phyloP scores from a whole-genome alignment of 345 rosid species.

The Salix dunnii region DNA sequence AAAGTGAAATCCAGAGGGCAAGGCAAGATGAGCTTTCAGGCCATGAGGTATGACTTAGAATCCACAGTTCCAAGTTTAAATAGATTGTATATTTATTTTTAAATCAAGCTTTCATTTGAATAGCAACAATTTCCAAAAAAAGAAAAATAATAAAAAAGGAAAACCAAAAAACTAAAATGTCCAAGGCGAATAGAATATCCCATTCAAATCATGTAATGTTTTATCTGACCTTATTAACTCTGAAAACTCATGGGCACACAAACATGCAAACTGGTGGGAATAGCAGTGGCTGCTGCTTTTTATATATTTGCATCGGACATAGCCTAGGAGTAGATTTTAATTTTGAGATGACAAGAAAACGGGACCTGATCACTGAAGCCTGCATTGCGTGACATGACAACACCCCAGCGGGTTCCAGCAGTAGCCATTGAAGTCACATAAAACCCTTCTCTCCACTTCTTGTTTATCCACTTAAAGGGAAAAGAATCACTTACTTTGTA shows the following conservation, averaged over 20 bases:
- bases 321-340: not conserved
- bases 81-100: not conserved
- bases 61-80: not conserved
- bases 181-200: not conserved
- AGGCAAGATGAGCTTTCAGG: not conserved
- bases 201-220: not conserved
- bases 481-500: constrained; percentile 36
- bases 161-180: not conserved
- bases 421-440: constrained; percentile 39
- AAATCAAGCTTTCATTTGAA: not conserved
- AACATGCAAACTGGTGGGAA: not conserved
- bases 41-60: not conserved
- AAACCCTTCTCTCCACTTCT: constrained; percentile 39
- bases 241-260: not conserved
- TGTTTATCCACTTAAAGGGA: constrained; percentile 38
- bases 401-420: constrained; percentile 35
- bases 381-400: constrained; percentile 40
- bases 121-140: not conserved
- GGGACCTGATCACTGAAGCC: constrained; percentile 34
- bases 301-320: not conserved
- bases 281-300: not conserved
- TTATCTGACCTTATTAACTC: not conserved
- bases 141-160: not conserved
- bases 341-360: not conserved
- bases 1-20: not conserved